Evolutionary conservation across 2,329 filamentous ascomycete species (phyloP), one percentile per base, ranked within the genome.

Genomic region (Xylaria sp.): DNA sequence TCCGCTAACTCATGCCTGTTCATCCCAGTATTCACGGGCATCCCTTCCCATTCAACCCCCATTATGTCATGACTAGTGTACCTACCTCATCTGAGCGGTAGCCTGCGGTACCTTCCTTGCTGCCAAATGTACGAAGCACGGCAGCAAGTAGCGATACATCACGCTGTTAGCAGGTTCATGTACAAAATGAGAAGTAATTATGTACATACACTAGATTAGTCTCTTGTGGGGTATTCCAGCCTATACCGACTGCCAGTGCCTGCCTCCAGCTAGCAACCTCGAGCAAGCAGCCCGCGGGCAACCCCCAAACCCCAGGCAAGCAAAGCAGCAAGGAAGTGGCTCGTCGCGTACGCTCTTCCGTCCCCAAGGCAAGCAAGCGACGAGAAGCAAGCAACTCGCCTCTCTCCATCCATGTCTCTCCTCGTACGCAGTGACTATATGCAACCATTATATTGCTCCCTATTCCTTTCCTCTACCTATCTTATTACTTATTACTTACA

Each of bases 311-410:
- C 37, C 13, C 47, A 23, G 16, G 55, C 49, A 44, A 42, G 37
- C 52, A 50, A 60, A 55, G 52, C 51, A 52, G 39, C 57, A 58
- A 56, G 48, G 51, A 55, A 53, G 18, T 30, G 23, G 23, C 23
- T 5, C 23, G 23, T 30, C 23, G 23, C 23, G 23, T 30, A 30
- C 23, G 23, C 23, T 30, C 23, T 30, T 30, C 23, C 23, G 23
- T 30, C 23, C 23, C 23, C 23, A 30, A 30, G 37, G 37, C 47
- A 46, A 46, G 42, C 42, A 46, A 6, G 42, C 42, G 37, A 9
- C 7, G 37, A 13, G 9, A 42, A 13, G 37, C 37, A 42, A 42
- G 37, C 37, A 42, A 42, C 23, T 30, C 23, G 23, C 23, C 23
- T 30, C 23, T 30, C 23, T 30, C 23, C 23, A 30, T 30, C 23